A percentile compares a stretch with the other conserved stretches of the same genome.
Evolutionary conservation across 768 basidiomycete species (phyloP).

Genomic region (Cubamyces lactineus): DNA sequence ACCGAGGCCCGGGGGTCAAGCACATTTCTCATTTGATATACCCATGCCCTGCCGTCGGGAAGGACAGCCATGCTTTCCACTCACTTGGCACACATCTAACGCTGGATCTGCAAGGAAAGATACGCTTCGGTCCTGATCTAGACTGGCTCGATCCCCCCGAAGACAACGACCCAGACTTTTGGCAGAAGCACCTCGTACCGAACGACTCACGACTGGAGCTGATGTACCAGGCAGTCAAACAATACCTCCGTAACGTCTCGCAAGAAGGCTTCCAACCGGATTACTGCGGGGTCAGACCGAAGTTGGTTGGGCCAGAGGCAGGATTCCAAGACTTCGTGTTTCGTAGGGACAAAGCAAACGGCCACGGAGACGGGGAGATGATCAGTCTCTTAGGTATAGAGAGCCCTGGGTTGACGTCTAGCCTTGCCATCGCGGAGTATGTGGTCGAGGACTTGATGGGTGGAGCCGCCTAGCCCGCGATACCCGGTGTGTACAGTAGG

Average conservation of each 20-base stretch:
- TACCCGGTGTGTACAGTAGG: conserved; percentile 5
- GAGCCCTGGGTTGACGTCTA: conserved; percentile 88
- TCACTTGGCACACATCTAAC: conserved; percentile 93
- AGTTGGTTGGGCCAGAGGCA: conserved; percentile 70
- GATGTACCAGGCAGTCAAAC: conserved; percentile 74
- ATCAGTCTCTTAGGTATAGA: conserved; percentile 90
- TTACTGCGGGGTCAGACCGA: conserved; percentile 87
- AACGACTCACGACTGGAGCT: conserved; percentile 59
- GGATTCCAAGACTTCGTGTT: conserved; percentile 88
- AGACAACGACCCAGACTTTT: conserved; percentile 64
- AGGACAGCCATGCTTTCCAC: conserved; percentile 65
- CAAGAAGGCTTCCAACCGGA: conserved; percentile 72
- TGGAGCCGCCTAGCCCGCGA: conserved; percentile 5
- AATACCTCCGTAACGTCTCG: conserved; percentile 69
- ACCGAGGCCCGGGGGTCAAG: conserved; percentile 76
- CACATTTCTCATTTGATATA: conserved; percentile 81
- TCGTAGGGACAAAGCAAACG: conserved; percentile 55
- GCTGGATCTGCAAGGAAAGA: conserved; percentile 79
- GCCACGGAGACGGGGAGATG: conserved; percentile 48
- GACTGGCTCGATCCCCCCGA: conserved; percentile 76
- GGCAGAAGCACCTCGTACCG: conserved; percentile 67
- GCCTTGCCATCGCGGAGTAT: conserved; percentile 83
- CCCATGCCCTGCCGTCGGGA: conserved; percentile 77
- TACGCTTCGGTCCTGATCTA: conserved; percentile 92
- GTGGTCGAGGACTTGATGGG: conserved; percentile 66